Percentiles rank a stretch among this genome's conserved stretches.
Evolutionary conservation across 2,329 filamentous ascomycete genomes (phyloP).

Genomic region (Phoma sp.): DNA sequence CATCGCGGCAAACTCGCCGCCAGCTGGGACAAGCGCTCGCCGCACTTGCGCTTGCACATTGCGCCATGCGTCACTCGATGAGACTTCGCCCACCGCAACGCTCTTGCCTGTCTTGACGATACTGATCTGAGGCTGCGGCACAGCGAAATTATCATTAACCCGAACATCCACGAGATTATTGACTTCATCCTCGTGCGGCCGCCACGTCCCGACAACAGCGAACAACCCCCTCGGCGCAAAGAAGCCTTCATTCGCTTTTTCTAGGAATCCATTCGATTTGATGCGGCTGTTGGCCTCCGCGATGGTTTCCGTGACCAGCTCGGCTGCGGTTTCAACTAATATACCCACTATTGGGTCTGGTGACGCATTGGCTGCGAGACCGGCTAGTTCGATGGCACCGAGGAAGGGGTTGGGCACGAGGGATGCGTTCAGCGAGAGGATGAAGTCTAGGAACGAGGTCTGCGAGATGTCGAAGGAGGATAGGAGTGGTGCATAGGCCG

Average conservation of each 20-base stretch:
- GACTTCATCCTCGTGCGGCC: constrained; percentile 41
- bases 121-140: background rate
- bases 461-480: constrained; percentile 56
- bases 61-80: background rate
- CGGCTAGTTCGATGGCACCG: constrained; percentile 37
- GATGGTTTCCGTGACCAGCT: constrained; percentile 41
- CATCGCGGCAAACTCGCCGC: constrained; percentile 35
- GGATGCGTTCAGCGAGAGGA: constrained; percentile 57
- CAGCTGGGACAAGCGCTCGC: constrained; percentile 3
- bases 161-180: background rate
- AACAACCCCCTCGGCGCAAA: constrained; percentile 65
- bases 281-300: constrained; percentile 38
- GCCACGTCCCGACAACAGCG: constrained; percentile 63
- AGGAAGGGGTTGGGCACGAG: constrained; percentile 41
- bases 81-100: background rate
- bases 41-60: constrained; percentile 8
- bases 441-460: constrained; percentile 57
- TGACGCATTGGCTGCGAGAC: constrained; percentile 30
- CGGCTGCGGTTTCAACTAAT: constrained; percentile 50
- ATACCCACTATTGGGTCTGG: constrained; percentile 30
- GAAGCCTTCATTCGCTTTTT: constrained; percentile 62
- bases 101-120: background rate
- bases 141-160: background rate
- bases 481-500: constrained; percentile 61
- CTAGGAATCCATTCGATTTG: constrained; percentile 61